Percentiles rank a stretch among this genome's conserved stretches.
phyloP scores from a whole-genome alignment of 1,284 basidiomycete species.

The Ustilago esculenta region DNA sequence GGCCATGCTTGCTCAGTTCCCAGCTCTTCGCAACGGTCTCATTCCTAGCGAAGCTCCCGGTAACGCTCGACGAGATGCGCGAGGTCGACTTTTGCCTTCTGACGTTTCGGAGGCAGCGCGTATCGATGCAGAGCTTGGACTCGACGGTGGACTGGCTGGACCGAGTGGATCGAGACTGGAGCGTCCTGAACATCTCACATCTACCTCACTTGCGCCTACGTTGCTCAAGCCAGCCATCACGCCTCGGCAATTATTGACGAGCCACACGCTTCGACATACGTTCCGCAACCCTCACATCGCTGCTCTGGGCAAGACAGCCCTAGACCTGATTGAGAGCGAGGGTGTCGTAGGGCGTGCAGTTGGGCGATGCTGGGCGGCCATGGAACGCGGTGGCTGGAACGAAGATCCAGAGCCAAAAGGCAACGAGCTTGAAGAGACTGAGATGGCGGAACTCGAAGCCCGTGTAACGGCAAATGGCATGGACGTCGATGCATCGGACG shows the following conservation, averaged over 20 bases:
- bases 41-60: conserved; percentile 23
- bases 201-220: conserved; percentile 60
- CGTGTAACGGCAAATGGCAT: conserved; percentile 22
- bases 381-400: conserved; percentile 56
- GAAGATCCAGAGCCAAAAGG: conserved; percentile 39
- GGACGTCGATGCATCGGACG: conserved; percentile 27
- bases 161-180: conserved; percentile 14
- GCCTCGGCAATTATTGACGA: conserved; percentile 57
- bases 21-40: conserved; percentile 31
- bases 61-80: conserved; percentile 21
- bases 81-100: conserved; percentile 31
- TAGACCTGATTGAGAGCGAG: conserved; percentile 65
- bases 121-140: conserved; percentile 44
- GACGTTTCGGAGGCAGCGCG: conserved; percentile 46
- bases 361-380: conserved; percentile 61
- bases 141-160: conserved; percentile 21
- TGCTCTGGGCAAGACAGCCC: conserved; percentile 62
- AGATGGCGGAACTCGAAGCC: not conserved
- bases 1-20: conserved; percentile 38
- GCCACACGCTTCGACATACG: conserved; percentile 62
- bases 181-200: conserved; percentile 44
- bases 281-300: conserved; percentile 65
- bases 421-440: conserved; percentile 11
- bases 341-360: conserved; percentile 58
- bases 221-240: conserved; percentile 62